Evolutionary conservation across 2,329 filamentous ascomycete species (phyloP), one percentile per base, ranked within the genome.

Genomic region (Stenocarpella maydis): DNA sequence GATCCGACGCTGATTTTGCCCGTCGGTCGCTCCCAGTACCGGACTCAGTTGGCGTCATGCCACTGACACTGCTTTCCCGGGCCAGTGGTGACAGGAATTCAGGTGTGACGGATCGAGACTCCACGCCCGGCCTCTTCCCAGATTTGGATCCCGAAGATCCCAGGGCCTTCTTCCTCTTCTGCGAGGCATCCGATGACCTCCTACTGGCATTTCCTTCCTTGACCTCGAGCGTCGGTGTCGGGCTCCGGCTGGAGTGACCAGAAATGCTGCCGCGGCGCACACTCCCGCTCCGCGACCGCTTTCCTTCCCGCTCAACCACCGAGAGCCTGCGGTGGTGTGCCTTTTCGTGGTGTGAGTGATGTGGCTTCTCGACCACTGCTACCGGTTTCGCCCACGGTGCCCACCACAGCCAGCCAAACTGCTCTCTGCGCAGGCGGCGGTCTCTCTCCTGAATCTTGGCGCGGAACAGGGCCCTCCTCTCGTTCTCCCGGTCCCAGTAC

Each of bases 401-500:
- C 92, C 95, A 97, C 94, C 94, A 97, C 43, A 97, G 83, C 90
- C 91, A 92, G 26, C 91, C 88, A 65, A 91, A 89, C 71, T 90
- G 85, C 75, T 90, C 84, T 75, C 88, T 89, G 15, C 91, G 90
- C 47, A 93, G 81, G 71, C 91, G 89, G 21, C 87, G 85, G 74
- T 95, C 90, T 39, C 88, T 87, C 64, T 89, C 86, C 72, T 90
- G 88, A 61, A 97, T 83, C 76, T 92, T 92, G 52, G 86, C 77
- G 50, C 93, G 87, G 28, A 98, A 83, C 69, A 92, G 82, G 3
- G 91, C 88, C 15, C 96, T 90, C 2, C 95, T 90, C 79, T 97
- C 94, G 77, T 99, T 99, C 79, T 99, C 96, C 71, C 91, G 91
- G 75, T 98, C 95, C 96, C 96, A 99, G 81, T 98, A 99, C 71